These are phyloP conservation scores for Stachybotrys chartarum DNA, from an alignment of 2,329 filamentous ascomycete species.

Conservation along the genomic window DNA sequence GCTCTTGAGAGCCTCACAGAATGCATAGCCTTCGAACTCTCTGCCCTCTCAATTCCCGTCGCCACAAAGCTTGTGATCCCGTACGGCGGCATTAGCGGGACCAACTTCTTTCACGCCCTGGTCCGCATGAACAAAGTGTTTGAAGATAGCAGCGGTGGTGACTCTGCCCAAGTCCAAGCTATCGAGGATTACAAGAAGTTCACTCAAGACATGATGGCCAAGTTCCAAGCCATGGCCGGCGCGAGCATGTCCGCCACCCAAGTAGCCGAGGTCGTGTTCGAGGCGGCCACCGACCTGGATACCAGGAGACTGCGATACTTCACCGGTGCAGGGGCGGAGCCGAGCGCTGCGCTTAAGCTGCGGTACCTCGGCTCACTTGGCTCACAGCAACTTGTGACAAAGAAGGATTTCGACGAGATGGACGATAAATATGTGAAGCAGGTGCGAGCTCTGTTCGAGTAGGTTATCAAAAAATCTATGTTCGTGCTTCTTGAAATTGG, in stretches of 20 bases:
- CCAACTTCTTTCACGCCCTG: neutral
- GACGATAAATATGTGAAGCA: neutral
- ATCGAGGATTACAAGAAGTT: neutral
- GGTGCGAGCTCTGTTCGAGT: neutral
- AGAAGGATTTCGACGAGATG: neutral
- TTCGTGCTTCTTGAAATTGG: neutral
- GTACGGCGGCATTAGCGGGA: neutral
- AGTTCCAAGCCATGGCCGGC: neutral
- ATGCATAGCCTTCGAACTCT: neutral
- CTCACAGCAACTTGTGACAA: neutral
- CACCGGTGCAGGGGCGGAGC: neutral
- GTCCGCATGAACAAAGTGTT: neutral
- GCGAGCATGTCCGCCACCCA: neutral
- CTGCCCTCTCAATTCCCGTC: neutral
- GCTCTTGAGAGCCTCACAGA: slow-evolving; percentile 4
- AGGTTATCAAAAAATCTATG: neutral
- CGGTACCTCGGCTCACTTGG: neutral
- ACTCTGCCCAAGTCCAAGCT: neutral
- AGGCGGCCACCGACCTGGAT: neutral
- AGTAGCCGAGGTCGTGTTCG: neutral
- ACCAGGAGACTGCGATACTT: neutral
- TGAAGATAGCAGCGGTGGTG: neutral
- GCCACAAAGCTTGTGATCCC: neutral
- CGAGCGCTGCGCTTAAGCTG: neutral
- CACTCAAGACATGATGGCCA: neutral